Conservation (phyloP, 768 basidiomycete species). For the Plicaturopsis crispa region DNA sequence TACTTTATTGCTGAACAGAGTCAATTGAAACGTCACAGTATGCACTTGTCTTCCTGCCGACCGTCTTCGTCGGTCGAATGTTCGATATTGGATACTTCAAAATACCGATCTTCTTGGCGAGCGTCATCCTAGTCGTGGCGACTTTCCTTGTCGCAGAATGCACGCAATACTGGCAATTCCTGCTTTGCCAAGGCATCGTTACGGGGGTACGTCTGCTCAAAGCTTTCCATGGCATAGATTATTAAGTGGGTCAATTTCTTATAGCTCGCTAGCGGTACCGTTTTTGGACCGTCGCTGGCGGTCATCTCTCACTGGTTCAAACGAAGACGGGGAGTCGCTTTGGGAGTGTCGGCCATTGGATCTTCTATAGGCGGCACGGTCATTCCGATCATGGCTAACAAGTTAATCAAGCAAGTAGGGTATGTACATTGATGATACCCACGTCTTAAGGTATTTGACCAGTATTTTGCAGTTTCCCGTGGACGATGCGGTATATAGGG, state of each 20-base stretch:
- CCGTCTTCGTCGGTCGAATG: conserved; percentile 38
- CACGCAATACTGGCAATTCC: conserved; percentile 48
- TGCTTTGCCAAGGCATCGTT: conserved; percentile 47
- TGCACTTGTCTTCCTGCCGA: conserved; percentile 34
- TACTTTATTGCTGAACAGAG: neutral
- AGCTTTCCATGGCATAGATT: no score
- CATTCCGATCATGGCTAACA: conserved; percentile 54
- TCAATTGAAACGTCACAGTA: conserved; percentile 20
- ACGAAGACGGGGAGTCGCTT: conserved; percentile 41
- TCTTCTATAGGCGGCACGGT: conserved; percentile 63
- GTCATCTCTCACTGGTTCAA: conserved; percentile 73
- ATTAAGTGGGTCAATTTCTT: no score
- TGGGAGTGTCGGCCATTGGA: conserved; percentile 59
- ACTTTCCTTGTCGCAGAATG: conserved; percentile 47
- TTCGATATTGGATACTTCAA: conserved; percentile 48
- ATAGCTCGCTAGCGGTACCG: conserved; percentile 42
- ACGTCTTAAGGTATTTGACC: no score
- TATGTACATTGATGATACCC: no score
- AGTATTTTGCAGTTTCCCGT: conserved; percentile 69
- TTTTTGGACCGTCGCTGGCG: conserved; percentile 56
- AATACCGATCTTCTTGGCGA: conserved; percentile 28
- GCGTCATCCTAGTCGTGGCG: conserved; percentile 31
- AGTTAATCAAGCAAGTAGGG: conserved; percentile 49
- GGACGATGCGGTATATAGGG: conserved; percentile 69
- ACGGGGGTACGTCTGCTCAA: conserved; percentile 49